Base-by-base conservation (phyloP, 495 filamentous ascomycete species). In the Penicillium salamii region DNA sequence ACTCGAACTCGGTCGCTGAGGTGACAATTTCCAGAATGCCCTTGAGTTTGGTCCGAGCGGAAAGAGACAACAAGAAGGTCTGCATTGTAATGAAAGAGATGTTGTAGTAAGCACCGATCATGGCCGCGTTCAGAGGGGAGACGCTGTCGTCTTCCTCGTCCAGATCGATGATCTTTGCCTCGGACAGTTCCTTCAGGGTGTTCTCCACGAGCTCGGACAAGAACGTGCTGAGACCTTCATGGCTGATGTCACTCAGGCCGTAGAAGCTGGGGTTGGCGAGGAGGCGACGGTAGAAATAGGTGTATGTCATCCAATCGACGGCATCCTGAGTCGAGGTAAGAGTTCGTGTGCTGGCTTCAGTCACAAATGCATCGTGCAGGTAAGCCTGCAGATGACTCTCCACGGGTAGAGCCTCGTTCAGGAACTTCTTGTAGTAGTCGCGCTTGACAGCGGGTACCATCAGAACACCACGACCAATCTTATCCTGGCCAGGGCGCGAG, bases 61-160 rank as follows among this genome's bases (percentile, higher is more conserved):
- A 90, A 23, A 99, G 76, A 18, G 95, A 97, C n/a, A 97, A 77
- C n/a, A 97, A 75, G 79, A 97, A 95, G 4, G 95, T 99, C 70
- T 99, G 91, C 93, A 97, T 97, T 18, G 93, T 99, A 68, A 96
- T 87, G 72, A 97, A 96, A 14, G 95, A 97, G 53, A 99, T 96
- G 66, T 97, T 97, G 79, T 97, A 99, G 73, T 97, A 97, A 2
- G 93, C 90, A 6, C 89, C 91, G 62, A 99, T 97, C 89, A 95
- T 96, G 31, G 92, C 92, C 1, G 93, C 87, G 57, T 99, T 97
- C 53, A 95, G 79, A 17, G 93, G 90, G 7, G 87, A 82, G 45
- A 97, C 84, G 17, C 85, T 84, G 60, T 96, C 95, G 57, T 97
- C 95, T 19, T 97, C 95, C 66, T 98, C 95, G 55, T 99, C 93